These are phyloP conservation scores for Cucurbita moschata DNA, from an alignment of 306 rosid species.

Conservation along the genomic window DNA sequence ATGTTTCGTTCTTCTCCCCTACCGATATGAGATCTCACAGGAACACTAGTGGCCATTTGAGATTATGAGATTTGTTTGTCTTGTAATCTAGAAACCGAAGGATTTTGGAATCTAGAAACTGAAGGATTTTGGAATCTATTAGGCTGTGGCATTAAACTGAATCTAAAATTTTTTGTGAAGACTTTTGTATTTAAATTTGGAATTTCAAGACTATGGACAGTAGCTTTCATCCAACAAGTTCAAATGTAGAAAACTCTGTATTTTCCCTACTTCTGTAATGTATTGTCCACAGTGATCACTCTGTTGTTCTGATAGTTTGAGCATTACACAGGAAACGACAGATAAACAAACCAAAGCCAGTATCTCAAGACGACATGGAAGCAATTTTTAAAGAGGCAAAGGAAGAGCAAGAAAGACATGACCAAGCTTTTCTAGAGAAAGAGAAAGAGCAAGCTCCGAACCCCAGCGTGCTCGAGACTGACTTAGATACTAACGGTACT, in stretches of 20 bases:
- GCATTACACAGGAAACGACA: conserved; percentile 47
- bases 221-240: neutral
- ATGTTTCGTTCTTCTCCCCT: too few species aligned
- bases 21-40: too few species aligned
- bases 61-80: neutral
- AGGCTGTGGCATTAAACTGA: neutral
- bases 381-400: conserved; percentile 53
- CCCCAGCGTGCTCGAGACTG: conserved; percentile 16
- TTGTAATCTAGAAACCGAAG: neutral
- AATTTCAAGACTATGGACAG: neutral
- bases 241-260: neutral
- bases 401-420: conserved; percentile 62
- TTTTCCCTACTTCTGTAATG: neutral
- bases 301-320: conserved; percentile 7
- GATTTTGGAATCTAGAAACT: neutral
- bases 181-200: neutral
- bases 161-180: neutral
- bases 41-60: neutral
- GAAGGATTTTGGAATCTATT: neutral
- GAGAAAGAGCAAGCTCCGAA: conserved; percentile 18
- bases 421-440: conserved; percentile 55
- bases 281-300: neutral
- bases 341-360: conserved; percentile 70
- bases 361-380: conserved; percentile 54
- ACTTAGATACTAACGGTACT: conserved; percentile 14